Evolutionary conservation across 768 basidiomycete species (phyloP), one percentile per base, ranked within the genome.

Genomic region (Leucocoprinus birnbaumii): DNA sequence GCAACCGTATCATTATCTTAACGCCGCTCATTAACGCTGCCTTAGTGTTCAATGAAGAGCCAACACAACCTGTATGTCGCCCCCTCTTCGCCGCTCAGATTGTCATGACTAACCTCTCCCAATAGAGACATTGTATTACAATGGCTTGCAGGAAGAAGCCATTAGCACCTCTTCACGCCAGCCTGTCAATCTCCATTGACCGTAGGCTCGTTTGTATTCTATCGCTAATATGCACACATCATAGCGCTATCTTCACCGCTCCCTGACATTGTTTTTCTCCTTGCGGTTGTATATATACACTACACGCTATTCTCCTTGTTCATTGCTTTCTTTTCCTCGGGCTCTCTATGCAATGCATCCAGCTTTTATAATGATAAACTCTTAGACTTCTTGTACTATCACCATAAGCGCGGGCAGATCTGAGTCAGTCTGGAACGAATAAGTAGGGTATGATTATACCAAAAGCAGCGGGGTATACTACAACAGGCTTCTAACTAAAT

Each of bases 1-100:
- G 84, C 62, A 3, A 9, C 25, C 21, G 26, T 40, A 8, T 48
- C 27, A 34, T 34, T 43, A 45, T 26, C 26, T 40, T 37, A 10
- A 47, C 35, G n/a, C 22, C 38, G 40, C 21, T 51, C 42, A 31
- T 45, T 47, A 24, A 48, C 55, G 56, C 34, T 46, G 21, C 46
- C 0, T 62, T 18, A 97, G 94, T 96, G 94, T 67, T 97, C 93
- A 2, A 95, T 96, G 88, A 95, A 94, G 71, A 94, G 86, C 64
- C 89, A 91, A 68, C 93, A 97, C 68, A 97, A 97, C 66, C 73
- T 97, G 87, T 90, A 61, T 53, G 89, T 67, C 31, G 24, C 24
- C 24, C 27, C 5, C 42, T 18, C 35, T 34, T 16, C 21, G 19
- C n/a, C 5, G n/a, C 10, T 35, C 43, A 45, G 25, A 35, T 2